Evolutionary conservation across 345 rosid species (phyloP), one percentile per base, ranked within the genome.

Genomic region (Linum usitatissimum): DNA sequence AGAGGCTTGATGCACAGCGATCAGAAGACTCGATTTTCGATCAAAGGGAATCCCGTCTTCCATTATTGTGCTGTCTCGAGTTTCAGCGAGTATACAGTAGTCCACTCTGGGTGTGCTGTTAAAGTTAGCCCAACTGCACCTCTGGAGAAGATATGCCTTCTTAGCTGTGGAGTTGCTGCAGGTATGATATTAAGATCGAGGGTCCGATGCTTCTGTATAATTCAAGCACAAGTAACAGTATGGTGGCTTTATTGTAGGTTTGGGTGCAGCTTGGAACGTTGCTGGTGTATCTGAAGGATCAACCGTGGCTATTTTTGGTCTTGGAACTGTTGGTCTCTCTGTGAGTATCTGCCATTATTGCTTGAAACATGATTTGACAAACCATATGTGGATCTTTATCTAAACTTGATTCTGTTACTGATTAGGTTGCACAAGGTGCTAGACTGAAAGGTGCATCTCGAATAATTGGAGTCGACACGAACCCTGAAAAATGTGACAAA

Each of bases 251-350:
- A 62, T 53, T 67, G 40, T 61, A 89, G 98, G 98, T 64, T 78
- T 92, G 73, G 98, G 98, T 58, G 97, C 97, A 2, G 98, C 97
- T 38, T 92, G 97, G 97, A 92, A 92, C 68, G 98, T 92, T 53
- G 98, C 97, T 30, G 63, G 86, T 66, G 67, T 92, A 77, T 77
- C 81, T 1, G 42, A 80, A 79, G 93, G 95, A 77, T 84, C 96
- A 28, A 84, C 79, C 12, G 96, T 89, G 49, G 96, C 70, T 49
- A 83, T 92, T 64, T 92, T 89, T 59, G 97, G 97, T 54, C 96
- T 92, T 36, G 98, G 97, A 65, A 87, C 97, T 15, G 90, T 92
- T 0, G 98, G 98, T 65, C 93, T 92, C 60, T 83, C 97, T 30
- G 97, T 89, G 78, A 81, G 98, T 7, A 34, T 77, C 58, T 59